Evolutionary conservation across 2,329 filamentous ascomycete genomes (phyloP).

Genomic region (Aureobasidium namibiae): DNA sequence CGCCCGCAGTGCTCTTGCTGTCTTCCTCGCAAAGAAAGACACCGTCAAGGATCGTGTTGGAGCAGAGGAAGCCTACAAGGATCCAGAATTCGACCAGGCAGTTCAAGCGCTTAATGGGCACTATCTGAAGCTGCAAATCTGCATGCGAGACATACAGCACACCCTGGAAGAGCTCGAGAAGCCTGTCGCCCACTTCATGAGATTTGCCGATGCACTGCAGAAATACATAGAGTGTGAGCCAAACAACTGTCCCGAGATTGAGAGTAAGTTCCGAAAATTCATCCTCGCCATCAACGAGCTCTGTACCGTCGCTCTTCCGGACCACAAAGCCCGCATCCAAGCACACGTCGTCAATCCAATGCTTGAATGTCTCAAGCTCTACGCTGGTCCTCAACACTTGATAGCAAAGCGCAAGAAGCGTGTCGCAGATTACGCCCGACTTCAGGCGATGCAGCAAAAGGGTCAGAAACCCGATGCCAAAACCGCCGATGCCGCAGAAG

Average conservation of each 20-base stretch:
- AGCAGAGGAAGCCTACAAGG: constrained; percentile 60
- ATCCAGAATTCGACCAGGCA: constrained; percentile 70
- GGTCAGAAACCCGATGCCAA: constrained; percentile 85
- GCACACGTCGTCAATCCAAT: constrained; percentile 82
- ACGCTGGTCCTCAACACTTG: constrained; percentile 74
- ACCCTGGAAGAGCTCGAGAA: constrained; percentile 74
- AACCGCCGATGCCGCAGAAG: constrained; percentile 72
- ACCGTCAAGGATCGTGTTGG: constrained; percentile 68
- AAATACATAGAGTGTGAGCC: constrained; percentile 63
- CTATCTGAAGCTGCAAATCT: constrained; percentile 84
- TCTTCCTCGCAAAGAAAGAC: constrained; percentile 81
- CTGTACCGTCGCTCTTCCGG: constrained; percentile 70
- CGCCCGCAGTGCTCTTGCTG: constrained; percentile 72
- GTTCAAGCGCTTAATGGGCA: constrained; percentile 87
- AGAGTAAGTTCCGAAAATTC: constrained; percentile 91
- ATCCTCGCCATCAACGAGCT: constrained; percentile 82
- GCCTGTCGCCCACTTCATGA: constrained; percentile 74
- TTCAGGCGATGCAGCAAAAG: constrained; percentile 64
- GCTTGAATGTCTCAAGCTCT: constrained; percentile 66
- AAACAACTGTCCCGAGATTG: constrained; percentile 70
- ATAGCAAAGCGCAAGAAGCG: constrained; percentile 94
- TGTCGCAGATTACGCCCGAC: constrained; percentile 80
- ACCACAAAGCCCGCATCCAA: constrained; percentile 66
- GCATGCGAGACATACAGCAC: constrained; percentile 86
- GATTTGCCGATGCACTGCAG: constrained; percentile 75